Evolutionary conservation across 768 basidiomycete genomes (phyloP), one percentile per base, ranked within the genome.

Genomic region (Mycena pura): DNA sequence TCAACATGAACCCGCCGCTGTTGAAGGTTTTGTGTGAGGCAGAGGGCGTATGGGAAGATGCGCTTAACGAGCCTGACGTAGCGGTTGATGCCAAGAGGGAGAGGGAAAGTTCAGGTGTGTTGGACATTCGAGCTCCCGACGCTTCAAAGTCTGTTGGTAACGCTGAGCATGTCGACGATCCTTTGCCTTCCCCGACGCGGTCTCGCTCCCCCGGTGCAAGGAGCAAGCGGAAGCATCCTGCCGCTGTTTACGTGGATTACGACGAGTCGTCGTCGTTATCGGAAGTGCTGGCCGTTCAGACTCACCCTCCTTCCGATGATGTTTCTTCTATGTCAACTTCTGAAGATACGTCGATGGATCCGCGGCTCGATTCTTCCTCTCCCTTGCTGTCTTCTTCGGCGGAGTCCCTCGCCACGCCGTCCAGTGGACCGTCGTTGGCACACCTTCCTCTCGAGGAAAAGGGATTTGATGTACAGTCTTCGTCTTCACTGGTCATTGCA

Each of bases 1-100:
- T 95, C 70, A 87, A 84, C 69, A 89, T 95, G 86, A 91, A 79
- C 57, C 91, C 91, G 15, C 81, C 87, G 2, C 70, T 94, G 25
- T 73, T 95, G 66, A 83, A 89, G 63, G 83, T 88, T 28, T 73
- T 95, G 3, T 91, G 91, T 67, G 92, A 94, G 71, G 82, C 83
- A 9, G 80, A 86, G 55, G 82, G 75, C 21, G 84, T 93, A 40
- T 94, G 92, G 92, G 74, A 78, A 32, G 66, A 72, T 62, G 40
- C 68, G 53, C 44, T 45, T 19, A 55, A 46, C 69, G 28, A 66
- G 54, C 50, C 43, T 27, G 65, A 61, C 46, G 69, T 63, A 68
- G 31, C n/a, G n/a, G n/a, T 48, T 65, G 34, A 67, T 67, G 62
- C 62, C 56, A 61, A 55, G 41, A 44, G 60, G 39, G 45, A 62